Evolutionary conservation across 345 rosid species (phyloP).

Genomic region (Microthlaspi erraticum): DNA sequence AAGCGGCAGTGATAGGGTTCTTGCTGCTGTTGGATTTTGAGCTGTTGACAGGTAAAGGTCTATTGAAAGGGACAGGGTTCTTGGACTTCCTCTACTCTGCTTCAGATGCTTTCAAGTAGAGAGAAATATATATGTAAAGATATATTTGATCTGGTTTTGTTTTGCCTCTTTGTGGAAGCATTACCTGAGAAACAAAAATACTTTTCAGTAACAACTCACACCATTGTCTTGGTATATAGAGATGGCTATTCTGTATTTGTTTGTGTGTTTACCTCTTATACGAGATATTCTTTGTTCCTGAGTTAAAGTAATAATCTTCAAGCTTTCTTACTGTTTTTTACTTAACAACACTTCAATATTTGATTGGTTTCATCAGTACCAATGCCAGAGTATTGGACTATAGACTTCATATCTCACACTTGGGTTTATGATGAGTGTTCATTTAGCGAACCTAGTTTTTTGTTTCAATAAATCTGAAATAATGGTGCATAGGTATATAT

Average conservation of each 20-base stretch:
- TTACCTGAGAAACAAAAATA: constrained; percentile 13
- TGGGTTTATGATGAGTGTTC: not conserved
- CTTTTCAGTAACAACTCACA: constrained; percentile 13
- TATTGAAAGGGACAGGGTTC: constrained; percentile 92
- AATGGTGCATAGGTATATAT: too few species aligned
- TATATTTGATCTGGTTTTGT: constrained; percentile 27
- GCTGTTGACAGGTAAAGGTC: constrained; percentile 90
- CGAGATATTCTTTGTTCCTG: constrained; percentile 31
- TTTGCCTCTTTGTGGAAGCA: constrained; percentile 21
- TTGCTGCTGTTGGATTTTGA: constrained; percentile 86
- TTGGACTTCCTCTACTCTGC: constrained; percentile 80
- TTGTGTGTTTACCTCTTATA: constrained; percentile 3
- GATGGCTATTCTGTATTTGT: constrained; percentile 26
- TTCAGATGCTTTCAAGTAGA: constrained; percentile 71
- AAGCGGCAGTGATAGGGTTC: constrained; percentile 91
- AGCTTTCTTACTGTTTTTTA: not conserved
- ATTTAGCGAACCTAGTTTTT: too few species aligned
- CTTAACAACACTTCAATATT: too few species aligned
- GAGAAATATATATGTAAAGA: not conserved
- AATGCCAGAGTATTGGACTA: too few species aligned
- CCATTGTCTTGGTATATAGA: constrained; percentile 37
- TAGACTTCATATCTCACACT: too few species aligned
- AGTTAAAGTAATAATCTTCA: constrained; percentile 9
- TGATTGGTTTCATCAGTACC: too few species aligned
- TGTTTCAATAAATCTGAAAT: too few species aligned